Evolutionary conservation across 2,329 filamentous ascomycete species (phyloP), one percentile per base, ranked within the genome.

Genomic region (Dothistroma pini): DNA sequence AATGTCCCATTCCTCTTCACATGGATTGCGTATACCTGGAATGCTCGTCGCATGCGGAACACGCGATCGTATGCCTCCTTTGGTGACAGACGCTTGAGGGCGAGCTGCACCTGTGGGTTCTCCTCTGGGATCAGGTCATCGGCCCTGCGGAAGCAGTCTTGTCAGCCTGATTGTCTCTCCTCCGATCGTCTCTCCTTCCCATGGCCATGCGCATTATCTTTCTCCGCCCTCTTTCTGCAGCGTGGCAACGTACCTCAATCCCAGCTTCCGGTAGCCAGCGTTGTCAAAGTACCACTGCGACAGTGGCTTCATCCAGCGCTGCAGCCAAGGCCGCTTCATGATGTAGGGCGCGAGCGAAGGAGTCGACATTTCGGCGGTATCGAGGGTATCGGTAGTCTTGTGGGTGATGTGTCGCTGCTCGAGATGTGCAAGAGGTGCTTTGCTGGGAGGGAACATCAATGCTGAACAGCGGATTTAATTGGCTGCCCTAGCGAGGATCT

Each of bases 51-150:
- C 79, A 99, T 86, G 75, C 95, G 93, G 88, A 92, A 99, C 77
- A 97, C 87, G 77, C 95, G 93, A 83, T 99, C 95, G 82, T 97
- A 97, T 73, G 88, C 85, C 77, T 95, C 91, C 83, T 96, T 91
- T 73, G 91, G 85, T 61, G 90, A 86, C 65, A 99, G 89, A 77
- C 95, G 91, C 85, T 90, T 90, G 74, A 99, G 85, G 66, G 95
- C 95, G 71, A 88, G 85, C 79, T 95, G 89, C 73, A 96, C 91
- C 61, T 83, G 80, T 72, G 95, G 90, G 83, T 85, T 89, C 82
- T 99, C 95, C 80, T 99, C 95, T 76, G 90, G 86, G 76, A 97
- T 90, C 76, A 99, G 81, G 77, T 99, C 95, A 80, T 99, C 95
- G 84, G 88, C 87, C 79, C 95, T 97, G 76, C 70, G 56, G 41